phyloP scores from a whole-genome alignment of 176 grass and related monocot genomes.

The Rhynchospora breviuscula region DNA sequence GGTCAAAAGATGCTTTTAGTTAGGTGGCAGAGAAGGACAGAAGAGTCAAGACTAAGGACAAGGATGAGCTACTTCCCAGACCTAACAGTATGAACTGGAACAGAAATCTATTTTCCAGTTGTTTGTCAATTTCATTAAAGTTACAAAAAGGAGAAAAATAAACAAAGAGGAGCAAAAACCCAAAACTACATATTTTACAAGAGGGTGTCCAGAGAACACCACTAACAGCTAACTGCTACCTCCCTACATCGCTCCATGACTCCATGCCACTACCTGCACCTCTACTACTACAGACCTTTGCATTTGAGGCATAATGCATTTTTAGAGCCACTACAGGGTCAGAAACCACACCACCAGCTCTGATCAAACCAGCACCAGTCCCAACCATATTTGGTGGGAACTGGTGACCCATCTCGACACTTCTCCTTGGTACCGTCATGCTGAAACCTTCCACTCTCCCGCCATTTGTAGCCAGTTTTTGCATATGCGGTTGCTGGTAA shows the following conservation, averaged over 20 bases:
- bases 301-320: constrained; percentile 38
- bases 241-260: constrained; percentile 32
- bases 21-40: neutral
- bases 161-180: neutral
- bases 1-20: neutral
- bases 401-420: neutral
- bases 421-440: constrained; percentile 14
- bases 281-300: neutral
- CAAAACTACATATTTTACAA: constrained; percentile 43
- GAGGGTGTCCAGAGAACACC: neutral
- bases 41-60: constrained; percentile 1
- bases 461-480: constrained; percentile 28
- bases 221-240: constrained; percentile 22
- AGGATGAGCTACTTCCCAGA: constrained; percentile 1
- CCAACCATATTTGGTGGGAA: constrained; percentile 20
- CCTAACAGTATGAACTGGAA: constrained; percentile 28
- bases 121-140: constrained; percentile 37
- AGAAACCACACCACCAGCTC: constrained; percentile 23
- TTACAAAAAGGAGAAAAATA: constrained; percentile 23
- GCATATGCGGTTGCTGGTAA: constrained; percentile 35
- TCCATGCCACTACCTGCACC: constrained; percentile 18
- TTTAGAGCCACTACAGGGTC: constrained; percentile 38
- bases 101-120: constrained; percentile 12
- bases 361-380: constrained; percentile 15
- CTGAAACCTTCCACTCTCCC: constrained; percentile 20